These are phyloP conservation scores for Suillus alpinus DNA, from an alignment of 768 basidiomycete genomes.

Conservation along the genomic window DNA sequence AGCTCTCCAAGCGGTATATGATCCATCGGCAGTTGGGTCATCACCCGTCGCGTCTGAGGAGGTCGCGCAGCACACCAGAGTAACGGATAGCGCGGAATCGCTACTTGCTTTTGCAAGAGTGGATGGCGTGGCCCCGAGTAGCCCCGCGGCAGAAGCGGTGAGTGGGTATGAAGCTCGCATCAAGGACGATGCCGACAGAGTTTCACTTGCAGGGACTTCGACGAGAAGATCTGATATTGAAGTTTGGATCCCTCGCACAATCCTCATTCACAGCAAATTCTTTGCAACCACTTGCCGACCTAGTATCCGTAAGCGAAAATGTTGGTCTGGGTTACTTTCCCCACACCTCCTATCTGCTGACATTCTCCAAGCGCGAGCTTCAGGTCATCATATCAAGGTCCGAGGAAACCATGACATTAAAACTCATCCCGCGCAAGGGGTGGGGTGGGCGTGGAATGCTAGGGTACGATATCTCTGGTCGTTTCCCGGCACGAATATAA, in stretches of 20 bases:
- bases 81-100: conserved; percentile 11
- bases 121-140: conserved; percentile 72
- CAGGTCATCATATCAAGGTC: conserved; percentile 56
- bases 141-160: conserved; percentile 85
- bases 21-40: conserved; percentile 31
- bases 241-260: conserved; percentile 65
- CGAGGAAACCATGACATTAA: conserved; percentile 43
- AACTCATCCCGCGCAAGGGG: conserved; percentile 64
- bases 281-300: conserved; percentile 64
- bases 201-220: conserved; percentile 52
- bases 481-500: conserved; percentile 3
- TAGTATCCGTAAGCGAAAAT: conserved; percentile 79
- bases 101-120: conserved; percentile 73
- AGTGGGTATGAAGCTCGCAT: conserved; percentile 23
- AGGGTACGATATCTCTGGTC: conserved; percentile 50
- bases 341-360: conserved; percentile 1
- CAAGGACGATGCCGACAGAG: neutral
- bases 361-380: conserved; percentile 51
- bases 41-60: conserved; percentile 19
- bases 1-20: conserved; percentile 69
- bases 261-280: conserved; percentile 50
- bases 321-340: conserved; percentile 40
- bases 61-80: neutral
- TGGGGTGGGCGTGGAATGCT: conserved; percentile 90
- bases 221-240: conserved; percentile 67